phyloP scores from a whole-genome alignment of 116 monocot genomes.

The Thalassia testudinum region DNA sequence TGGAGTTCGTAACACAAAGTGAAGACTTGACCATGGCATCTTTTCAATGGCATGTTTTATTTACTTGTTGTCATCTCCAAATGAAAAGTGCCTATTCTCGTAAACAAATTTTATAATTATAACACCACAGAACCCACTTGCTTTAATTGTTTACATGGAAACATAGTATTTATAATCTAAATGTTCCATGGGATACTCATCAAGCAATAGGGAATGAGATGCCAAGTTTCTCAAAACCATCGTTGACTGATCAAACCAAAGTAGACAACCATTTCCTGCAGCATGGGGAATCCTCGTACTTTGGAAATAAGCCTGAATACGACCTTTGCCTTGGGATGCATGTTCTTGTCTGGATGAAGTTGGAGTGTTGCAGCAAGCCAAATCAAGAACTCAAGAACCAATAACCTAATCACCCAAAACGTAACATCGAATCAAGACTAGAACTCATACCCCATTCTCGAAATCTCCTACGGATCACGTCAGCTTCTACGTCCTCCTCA shows the following conservation, averaged over 20 bases:
- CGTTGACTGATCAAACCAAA: slow-evolving; percentile 3
- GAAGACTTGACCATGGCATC: background rate
- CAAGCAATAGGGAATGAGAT: background rate
- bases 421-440: background rate
- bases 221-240: background rate
- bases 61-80: no score
- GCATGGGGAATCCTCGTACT: no score
- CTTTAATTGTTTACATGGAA: no score
- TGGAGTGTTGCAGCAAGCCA: slow-evolving; percentile 31
- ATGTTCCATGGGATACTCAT: background rate
- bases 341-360: slow-evolving; percentile 89
- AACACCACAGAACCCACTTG: no score
- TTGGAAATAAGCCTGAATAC: slow-evolving; percentile 82
- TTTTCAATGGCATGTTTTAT: no score
- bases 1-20: background rate
- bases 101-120: no score
- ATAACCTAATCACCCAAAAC: background rate
- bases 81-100: no score
- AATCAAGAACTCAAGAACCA: background rate
- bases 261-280: no score
- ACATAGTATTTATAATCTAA: no score
- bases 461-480: slow-evolving; percentile 44
- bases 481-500: slow-evolving; percentile 34
- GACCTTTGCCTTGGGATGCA: slow-evolving; percentile 55
- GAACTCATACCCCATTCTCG: slow-evolving; percentile 39